Conservation (phyloP, 768 basidiomycete genomes). For the Tricholoma sp. region DNA sequence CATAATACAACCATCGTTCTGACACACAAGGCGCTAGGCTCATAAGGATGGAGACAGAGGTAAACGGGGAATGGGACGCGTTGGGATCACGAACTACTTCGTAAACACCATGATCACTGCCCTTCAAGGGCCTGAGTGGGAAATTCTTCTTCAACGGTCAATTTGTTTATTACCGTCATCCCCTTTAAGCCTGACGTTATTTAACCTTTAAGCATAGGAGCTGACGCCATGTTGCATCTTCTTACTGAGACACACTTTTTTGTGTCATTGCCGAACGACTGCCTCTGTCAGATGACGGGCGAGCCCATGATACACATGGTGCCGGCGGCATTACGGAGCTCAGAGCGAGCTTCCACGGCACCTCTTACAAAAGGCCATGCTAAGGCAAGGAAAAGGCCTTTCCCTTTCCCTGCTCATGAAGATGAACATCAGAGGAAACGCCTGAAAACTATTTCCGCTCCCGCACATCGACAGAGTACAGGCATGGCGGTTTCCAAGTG, state of each 20-base stretch:
- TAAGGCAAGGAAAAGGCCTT: conserved; percentile 9
- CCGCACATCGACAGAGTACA: not conserved
- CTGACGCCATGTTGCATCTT: conserved; percentile 71
- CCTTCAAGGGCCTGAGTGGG: conserved; percentile 64
- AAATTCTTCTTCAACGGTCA: conserved; percentile 55
- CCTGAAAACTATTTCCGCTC: conserved; percentile 14
- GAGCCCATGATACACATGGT: conserved; percentile 46
- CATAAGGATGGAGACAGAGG: conserved; percentile 31
- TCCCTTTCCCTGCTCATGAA: conserved; percentile 8
- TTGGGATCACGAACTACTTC: conserved; percentile 52
- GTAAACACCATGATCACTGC: conserved; percentile 74
- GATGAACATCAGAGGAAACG: conserved; percentile 26
- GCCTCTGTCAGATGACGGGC: conserved; percentile 81
- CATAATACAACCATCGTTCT: not conserved
- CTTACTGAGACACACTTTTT: conserved; percentile 74
- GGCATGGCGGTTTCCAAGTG: not conserved
- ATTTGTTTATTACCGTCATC: conserved; percentile 6
- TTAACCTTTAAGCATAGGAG: conserved; percentile 57
- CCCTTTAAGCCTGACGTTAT: not conserved
- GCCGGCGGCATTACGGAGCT: conserved; percentile 8
- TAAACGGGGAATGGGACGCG: conserved; percentile 32
- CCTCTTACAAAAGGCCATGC: not conserved
- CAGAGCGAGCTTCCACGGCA: not conserved
- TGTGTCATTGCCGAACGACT: conserved; percentile 73
- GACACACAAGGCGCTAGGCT: conserved; percentile 17